Base-by-base conservation (phyloP, 805 yeast genomes). In the Lipomyces yamadae region DNA sequence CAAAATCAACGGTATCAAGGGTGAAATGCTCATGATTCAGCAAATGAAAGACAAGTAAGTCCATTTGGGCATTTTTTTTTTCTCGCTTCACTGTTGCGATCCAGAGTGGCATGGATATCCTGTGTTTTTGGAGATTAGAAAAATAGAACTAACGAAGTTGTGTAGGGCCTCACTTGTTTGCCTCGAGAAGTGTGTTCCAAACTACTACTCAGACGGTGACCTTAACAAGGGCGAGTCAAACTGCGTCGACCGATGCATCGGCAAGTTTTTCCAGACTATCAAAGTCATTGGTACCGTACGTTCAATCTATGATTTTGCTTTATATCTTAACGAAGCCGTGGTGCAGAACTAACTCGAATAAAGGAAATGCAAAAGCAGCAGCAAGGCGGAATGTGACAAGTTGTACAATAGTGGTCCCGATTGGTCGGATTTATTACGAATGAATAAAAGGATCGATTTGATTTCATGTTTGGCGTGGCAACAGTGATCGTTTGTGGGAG, bases 211-310 rank as follows among this genome's bases (percentile, higher is more conserved):
- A 15, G 98, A 94, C 73, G 83, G 85, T 8, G 98, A 94, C 33
- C 80, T 93, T 63, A 87, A 86, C 70, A 92, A 92, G 74, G 98
- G 97, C 48, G 98, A 93, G 76, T 78, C 82, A 66, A 83, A 85
- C 56, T 94, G 98, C 76, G 79, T 91, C 10, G 97, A 92, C 76
- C 81, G 98, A 67, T 93, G 98, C 79, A 94, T 90, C 56, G 78
- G 86, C 70, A 93, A 93, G 77, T 92, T 88, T 77, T 90, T 92
- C 81, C 83, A 83, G 72, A 58, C 70, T 10, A 63, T 66, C 65
- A 66, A 63, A 61, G 15, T 66, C 15, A 62, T 68, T 15, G 69
- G 70, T 4, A 57, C 61, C 11, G 71, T 68, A 65, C 30, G 71
- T 50, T 7, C 45, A 24, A 50, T 24, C 30, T 24, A n/a, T 52